These are phyloP conservation scores for Phoenix dactylifera DNA, from an alignment of 176 grass and related monocot species.

Conservation along the genomic window DNA sequence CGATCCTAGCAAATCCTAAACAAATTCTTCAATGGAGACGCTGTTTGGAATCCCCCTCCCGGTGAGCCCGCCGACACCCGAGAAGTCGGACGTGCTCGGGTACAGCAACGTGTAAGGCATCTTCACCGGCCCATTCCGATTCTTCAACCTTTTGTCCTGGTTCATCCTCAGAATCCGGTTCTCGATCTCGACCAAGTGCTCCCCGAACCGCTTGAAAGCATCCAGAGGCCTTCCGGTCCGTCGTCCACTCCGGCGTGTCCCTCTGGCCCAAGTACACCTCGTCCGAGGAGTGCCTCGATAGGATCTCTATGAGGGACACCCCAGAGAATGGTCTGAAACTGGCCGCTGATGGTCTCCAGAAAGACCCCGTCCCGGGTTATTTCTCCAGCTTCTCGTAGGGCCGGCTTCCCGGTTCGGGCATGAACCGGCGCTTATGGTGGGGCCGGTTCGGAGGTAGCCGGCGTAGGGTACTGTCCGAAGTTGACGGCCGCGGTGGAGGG, in stretches of 20 bases:
- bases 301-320: constrained; percentile 57
- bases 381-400: constrained; percentile 38
- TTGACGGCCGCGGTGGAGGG: constrained; percentile 84
- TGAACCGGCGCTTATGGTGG: constrained; percentile 55
- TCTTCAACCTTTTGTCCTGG: constrained; percentile 25
- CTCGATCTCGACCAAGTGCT: constrained; percentile 38
- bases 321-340: constrained; percentile 80
- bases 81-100: constrained; percentile 57
- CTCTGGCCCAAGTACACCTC: constrained; percentile 72
- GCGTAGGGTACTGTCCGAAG: constrained; percentile 83
- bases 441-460: constrained; percentile 60
- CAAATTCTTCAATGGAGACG: constrained; percentile 43
- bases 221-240: constrained; percentile 31
- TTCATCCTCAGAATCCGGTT: constrained; percentile 35
- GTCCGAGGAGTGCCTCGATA: constrained; percentile 68
- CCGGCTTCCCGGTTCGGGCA: constrained; percentile 40
- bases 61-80: constrained; percentile 27
- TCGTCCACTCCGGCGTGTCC: constrained; percentile 54
- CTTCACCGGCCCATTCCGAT: constrained; percentile 44
- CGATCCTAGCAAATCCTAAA: too few species aligned
- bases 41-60: constrained; percentile 76
- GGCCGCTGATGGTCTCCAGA: constrained; percentile 65
- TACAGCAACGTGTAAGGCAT: constrained; percentile 68
- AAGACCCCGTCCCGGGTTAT: constrained; percentile 46
- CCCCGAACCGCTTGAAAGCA: constrained; percentile 43